Evolutionary conservation across 139 green algal species (phyloP), one percentile per base, ranked within the genome.

Genomic region (Chlorella sp.): DNA sequence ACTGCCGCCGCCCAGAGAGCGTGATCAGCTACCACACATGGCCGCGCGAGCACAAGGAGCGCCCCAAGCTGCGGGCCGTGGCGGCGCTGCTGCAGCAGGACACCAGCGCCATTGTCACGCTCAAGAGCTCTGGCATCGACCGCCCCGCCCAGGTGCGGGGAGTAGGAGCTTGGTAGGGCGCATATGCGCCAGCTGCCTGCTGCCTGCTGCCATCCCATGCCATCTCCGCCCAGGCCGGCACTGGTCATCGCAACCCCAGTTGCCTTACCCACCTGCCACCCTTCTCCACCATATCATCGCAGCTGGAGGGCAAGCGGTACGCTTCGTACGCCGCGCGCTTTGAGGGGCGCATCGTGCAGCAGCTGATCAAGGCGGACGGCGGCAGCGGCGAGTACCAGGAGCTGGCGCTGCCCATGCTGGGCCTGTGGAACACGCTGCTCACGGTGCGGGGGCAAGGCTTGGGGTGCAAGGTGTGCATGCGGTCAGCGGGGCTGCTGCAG

Each of bases 341-440:
- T 84, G 95, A 98, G 88, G 94, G 92, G 13, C 89, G 95, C 32
- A 97, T 98, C 77, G 91, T 98, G 73, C 93, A 97, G 88, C 69
- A 94, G 82, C 86, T 98, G 85, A 97, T 98, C 54, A 68, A 81
- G 22, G 88, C 88, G 60, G 95, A 96, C 79, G 95, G 95, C 43
- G 95, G 95, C 64, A 91, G 74, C 22, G 95, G 95, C 1, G 90
- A 95, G 0, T 98, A 93, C 83, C 41, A 80, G 34, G 95, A 98
- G 84, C 46, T 86, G 56, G 91, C 88, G 30, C 90, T 89, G 46
- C 90, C 92, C 34, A 96, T 96, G 92, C 91, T 98, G 48, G 93
- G 91, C 60, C 94, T 98, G 54, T 98, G 92, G 93, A 90, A 97
- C 81, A 95, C 94, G 1, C 80, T 98, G 75, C 69, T 96, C 3